Evolutionary conservation across 1,284 basidiomycete species (phyloP).

Genomic region (Leccinum pseudoinsigne): DNA sequence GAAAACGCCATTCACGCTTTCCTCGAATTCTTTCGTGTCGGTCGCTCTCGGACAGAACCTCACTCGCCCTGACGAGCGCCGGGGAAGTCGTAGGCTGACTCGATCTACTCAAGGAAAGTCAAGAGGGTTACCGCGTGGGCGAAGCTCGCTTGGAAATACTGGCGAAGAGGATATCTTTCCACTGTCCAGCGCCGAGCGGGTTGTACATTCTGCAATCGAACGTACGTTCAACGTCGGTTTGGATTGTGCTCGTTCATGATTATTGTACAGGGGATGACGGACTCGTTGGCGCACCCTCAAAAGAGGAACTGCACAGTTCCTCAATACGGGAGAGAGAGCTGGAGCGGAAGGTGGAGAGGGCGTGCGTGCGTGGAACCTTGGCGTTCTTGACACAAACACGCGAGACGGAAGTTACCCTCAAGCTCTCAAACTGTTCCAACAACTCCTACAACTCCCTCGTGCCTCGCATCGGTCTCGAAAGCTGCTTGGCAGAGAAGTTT

Average conservation of each 20-base stretch:
- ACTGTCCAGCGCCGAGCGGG: slow-evolving; percentile 57
- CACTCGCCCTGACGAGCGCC: slow-evolving; percentile 80
- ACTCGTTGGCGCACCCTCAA: slow-evolving; percentile 57
- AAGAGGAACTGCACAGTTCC: slow-evolving; percentile 67
- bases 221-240: slow-evolving; percentile 58
- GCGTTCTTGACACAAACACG: too few species aligned
- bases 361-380: too few species aligned
- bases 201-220: slow-evolving; percentile 60
- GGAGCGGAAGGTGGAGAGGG: slow-evolving; percentile 45
- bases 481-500: slow-evolving; percentile 75
- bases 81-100: slow-evolving; percentile 85
- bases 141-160: slow-evolving; percentile 77
- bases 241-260: slow-evolving; percentile 7
- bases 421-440: too few species aligned
- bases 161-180: slow-evolving; percentile 65
- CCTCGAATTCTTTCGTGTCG: slow-evolving; percentile 51
- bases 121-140: slow-evolving; percentile 62
- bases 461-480: slow-evolving; percentile 30
- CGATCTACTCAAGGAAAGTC: too few species aligned
- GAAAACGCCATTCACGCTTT: slow-evolving; percentile 31
- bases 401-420: too few species aligned
- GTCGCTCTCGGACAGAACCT: slow-evolving; percentile 94
- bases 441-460: too few species aligned
- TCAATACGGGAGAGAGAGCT: slow-evolving; percentile 65
- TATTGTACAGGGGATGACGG: slow-evolving; percentile 61